These are phyloP conservation scores for Myriosclerotinia duriaeana DNA, from an alignment of 2,329 filamentous ascomycete species.

Conservation along the genomic window DNA sequence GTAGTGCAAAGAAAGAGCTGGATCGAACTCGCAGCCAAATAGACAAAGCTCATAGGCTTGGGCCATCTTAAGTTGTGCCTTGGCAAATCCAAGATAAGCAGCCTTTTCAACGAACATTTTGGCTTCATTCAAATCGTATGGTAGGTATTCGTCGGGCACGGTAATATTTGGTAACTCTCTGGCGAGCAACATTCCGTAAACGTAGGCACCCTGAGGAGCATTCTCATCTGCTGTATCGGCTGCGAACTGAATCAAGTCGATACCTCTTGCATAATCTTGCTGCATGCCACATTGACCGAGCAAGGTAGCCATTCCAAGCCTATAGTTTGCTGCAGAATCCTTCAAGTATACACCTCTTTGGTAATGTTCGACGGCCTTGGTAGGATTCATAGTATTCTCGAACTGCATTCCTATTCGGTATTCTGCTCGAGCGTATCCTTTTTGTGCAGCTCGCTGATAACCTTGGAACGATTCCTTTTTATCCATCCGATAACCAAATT, in stretches of 20 bases:
- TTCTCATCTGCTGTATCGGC: conserved; percentile 92
- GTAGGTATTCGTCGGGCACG: conserved; percentile 70
- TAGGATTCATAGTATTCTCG: conserved; percentile 88
- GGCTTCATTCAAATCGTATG: conserved; percentile 69
- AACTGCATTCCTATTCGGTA: conserved; percentile 99
- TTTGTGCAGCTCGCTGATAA: conserved; percentile 81
- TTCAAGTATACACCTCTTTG: conserved; percentile 73
- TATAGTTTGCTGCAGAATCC: conserved; percentile 83
- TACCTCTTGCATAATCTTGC: conserved; percentile 74
- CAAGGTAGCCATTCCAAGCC: conserved; percentile 95
- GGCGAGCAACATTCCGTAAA: conserved; percentile 91
- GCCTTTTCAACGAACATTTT: conserved; percentile 93
- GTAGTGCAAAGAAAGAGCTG: conserved; percentile 89
- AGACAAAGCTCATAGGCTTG: conserved; percentile 93
- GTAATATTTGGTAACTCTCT: conserved; percentile 87
- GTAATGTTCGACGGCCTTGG: conserved; percentile 90
- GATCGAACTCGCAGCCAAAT: conserved; percentile 91
- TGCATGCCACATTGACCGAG: conserved; percentile 88
- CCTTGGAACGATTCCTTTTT: conserved; percentile 91
- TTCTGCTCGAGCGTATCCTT: conserved; percentile 83
- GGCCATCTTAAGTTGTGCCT: conserved; percentile 96
- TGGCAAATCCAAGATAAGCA: conserved; percentile 91
- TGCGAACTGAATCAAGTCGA: conserved; percentile 79
- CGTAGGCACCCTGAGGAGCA: conserved; percentile 91
- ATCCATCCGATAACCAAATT: conserved; percentile 85